These are phyloP conservation scores for Usnea hakonensis DNA, from an alignment of 495 filamentous ascomycete species.

Conservation along the genomic window DNA sequence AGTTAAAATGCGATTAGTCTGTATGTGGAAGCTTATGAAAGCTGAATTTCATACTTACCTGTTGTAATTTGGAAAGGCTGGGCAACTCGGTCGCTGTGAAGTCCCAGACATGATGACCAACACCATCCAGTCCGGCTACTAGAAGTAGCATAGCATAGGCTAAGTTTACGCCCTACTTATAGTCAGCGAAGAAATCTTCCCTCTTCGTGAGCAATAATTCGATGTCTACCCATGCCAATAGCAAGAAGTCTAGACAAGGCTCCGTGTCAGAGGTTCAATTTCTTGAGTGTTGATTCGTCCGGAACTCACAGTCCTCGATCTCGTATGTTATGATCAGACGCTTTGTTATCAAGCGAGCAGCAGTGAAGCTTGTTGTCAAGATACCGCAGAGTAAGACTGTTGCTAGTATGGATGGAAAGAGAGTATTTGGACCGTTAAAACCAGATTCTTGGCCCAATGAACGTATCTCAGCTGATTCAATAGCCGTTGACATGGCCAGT, in stretches of 20 bases:
- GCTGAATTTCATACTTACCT: neutral
- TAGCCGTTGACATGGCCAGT: no score
- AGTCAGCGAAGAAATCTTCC: neutral
- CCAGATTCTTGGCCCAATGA: no score
- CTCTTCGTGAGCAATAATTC: no score
- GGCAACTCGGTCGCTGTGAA: neutral
- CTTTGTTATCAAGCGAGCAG: neutral
- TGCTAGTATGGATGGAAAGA: neutral
- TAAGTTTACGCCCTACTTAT: neutral
- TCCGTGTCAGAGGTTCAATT: neutral
- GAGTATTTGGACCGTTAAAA: neutral
- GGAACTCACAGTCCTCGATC: conserved; percentile 6
- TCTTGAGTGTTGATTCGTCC: no score
- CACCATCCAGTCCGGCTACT: neutral
- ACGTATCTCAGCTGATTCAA: no score
- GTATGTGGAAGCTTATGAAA: neutral
- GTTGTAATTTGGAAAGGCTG: neutral
- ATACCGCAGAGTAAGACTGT: conserved; percentile 5
- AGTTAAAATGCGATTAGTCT: neutral
- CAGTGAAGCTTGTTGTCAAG: conserved; percentile 2
- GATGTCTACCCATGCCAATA: neutral
- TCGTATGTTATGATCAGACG: neutral
- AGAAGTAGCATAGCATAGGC: neutral
- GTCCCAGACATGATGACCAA: neutral
- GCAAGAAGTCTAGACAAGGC: neutral